Conservation (phyloP, 2,329 filamentous ascomycete genomes). For the Fusarium tupiense region DNA sequence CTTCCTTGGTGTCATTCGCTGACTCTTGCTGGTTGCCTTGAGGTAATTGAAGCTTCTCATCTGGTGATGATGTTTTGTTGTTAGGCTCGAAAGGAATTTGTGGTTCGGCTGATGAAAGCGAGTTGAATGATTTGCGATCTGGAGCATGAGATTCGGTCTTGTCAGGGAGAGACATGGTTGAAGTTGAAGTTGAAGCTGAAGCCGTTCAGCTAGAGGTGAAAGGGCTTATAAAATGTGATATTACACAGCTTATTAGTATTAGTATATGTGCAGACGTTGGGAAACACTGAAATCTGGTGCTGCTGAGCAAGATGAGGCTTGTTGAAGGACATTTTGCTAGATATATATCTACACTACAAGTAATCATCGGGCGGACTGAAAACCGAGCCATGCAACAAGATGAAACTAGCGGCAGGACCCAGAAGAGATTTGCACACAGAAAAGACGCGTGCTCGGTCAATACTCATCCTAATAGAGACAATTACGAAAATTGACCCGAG, state of each 20-base stretch:
- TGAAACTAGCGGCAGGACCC: slow-evolving; percentile 9
- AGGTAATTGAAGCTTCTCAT: neutral
- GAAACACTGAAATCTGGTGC: neutral
- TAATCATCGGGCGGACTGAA: slow-evolving; percentile 19
- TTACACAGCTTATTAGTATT: neutral
- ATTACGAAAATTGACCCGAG: neutral
- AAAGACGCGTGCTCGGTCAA: slow-evolving; percentile 9
- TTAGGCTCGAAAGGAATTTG: neutral
- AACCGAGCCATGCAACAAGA: slow-evolving; percentile 7
- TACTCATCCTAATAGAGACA: neutral
- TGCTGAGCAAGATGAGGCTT: slow-evolving; percentile 2
- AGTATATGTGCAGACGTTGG: neutral
- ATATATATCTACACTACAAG: slow-evolving; percentile 31
- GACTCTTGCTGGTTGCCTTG: neutral
- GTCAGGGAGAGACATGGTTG: slow-evolving; percentile 20
- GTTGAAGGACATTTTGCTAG: slow-evolving; percentile 1
- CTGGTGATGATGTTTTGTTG: neutral
- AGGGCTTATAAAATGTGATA: neutral
- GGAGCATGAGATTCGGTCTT: neutral
- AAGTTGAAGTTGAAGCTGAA: neutral
- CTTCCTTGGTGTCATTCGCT: slow-evolving; percentile 23
- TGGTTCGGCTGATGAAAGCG: slow-evolving; percentile 32
- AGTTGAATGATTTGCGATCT: slow-evolving; percentile 29
- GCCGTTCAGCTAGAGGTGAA: neutral
- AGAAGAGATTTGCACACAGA: neutral